Conservation (phyloP, 2,329 filamentous ascomycete genomes). For the Aspergillus thermomutatus region DNA sequence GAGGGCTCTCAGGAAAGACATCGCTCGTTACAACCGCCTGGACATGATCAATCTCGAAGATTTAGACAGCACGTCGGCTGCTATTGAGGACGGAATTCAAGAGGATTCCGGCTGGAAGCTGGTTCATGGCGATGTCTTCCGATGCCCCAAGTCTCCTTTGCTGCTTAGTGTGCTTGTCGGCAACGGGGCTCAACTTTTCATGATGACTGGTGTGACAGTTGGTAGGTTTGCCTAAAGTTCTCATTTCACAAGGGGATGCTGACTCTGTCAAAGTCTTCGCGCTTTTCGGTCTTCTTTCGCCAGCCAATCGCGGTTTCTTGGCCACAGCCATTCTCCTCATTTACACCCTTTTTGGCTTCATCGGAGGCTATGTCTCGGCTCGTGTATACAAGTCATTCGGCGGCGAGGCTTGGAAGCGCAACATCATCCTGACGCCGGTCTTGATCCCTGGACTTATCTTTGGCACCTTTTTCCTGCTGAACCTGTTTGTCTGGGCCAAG, state of each 20-base stretch:
- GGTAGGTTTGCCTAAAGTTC: slow-evolving; percentile 34
- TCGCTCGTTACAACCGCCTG: slow-evolving; percentile 91
- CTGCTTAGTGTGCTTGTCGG: slow-evolving; percentile 84
- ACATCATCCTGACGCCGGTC: slow-evolving; percentile 82
- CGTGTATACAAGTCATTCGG: slow-evolving; percentile 92
- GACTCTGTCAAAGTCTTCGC: slow-evolving; percentile 62
- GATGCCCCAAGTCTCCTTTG: slow-evolving; percentile 76
- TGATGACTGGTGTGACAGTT: slow-evolving; percentile 95
- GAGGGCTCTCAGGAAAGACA: slow-evolving; percentile 87
- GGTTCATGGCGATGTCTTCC: slow-evolving; percentile 96
- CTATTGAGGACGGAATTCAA: slow-evolving; percentile 84
- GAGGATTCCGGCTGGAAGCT: slow-evolving; percentile 99
- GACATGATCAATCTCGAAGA: slow-evolving; percentile 90
- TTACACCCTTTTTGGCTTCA: slow-evolving; percentile 87
- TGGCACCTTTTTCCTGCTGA: slow-evolving; percentile 82
- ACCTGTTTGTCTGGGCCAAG: slow-evolving; percentile 95
- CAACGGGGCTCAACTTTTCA: slow-evolving; percentile 92
- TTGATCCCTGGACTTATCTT: slow-evolving; percentile 87
- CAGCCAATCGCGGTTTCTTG: slow-evolving; percentile 89
- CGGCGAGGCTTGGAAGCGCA: slow-evolving; percentile 90
- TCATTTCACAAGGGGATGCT: slow-evolving; percentile 1
- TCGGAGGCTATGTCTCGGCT: slow-evolving; percentile 86
- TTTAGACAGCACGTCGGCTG: slow-evolving; percentile 69
- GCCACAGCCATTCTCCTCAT: slow-evolving; percentile 90
- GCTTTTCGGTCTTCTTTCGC: slow-evolving; percentile 88